phyloP scores from a whole-genome alignment of 176 grass and related monocot species.

The Aegilops sharonensis region DNA sequence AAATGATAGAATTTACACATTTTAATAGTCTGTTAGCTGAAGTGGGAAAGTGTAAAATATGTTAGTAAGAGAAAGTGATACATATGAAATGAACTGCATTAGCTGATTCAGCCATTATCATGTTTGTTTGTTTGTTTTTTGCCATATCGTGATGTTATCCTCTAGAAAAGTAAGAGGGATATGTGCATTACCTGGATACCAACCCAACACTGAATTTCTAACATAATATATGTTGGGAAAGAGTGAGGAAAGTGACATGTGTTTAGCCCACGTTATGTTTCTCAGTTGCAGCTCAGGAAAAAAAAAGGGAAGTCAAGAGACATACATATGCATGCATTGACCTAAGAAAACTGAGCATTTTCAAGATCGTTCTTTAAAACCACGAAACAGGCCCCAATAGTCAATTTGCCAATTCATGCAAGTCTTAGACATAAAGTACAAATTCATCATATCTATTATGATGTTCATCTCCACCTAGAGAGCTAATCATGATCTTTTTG shows the following conservation, averaged over 20 bases:
- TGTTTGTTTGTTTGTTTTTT: not conserved
- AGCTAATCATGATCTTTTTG: not conserved
- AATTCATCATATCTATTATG: not conserved
- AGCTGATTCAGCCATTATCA: not conserved
- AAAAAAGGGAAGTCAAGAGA: not conserved
- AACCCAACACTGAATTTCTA: not conserved
- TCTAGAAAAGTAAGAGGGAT: not conserved
- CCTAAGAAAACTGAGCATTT: not conserved
- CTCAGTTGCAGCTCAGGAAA: not conserved
- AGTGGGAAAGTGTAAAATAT: not conserved
- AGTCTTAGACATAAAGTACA: not conserved
- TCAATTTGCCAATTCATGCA: not conserved
- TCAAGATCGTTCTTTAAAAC: not conserved
- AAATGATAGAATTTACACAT: not conserved
- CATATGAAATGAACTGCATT: not conserved
- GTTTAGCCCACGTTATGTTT: not conserved
- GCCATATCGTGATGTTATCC: not conserved
- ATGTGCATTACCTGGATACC: not conserved
- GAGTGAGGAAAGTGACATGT: not conserved
- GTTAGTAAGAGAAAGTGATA: not conserved
- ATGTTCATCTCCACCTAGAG: not conserved
- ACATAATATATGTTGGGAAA: too few species aligned
- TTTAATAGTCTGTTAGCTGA: conserved; percentile 1
- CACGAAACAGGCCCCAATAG: not conserved
- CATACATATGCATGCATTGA: not conserved